Evolutionary conservation across 2,329 filamentous ascomycete species (phyloP), one percentile per base, ranked within the genome.

Genomic region (Bimuria novae-zelandiae): DNA sequence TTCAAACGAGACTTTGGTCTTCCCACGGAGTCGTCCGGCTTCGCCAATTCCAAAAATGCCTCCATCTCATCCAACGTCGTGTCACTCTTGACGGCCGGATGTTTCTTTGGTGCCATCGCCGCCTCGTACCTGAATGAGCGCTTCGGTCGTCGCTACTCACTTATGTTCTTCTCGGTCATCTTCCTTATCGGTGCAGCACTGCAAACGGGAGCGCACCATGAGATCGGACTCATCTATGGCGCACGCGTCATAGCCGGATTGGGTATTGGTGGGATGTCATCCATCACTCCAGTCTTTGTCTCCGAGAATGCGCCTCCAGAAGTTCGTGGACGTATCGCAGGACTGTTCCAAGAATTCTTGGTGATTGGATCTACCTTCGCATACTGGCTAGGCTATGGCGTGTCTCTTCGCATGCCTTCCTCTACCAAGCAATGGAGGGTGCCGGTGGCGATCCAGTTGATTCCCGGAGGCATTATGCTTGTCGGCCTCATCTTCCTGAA

Each of bases 1-100:
- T 76, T 76, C 68, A 75, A 76, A 54, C 57, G 64, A 17, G 74
- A 76, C 52, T 76, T 76, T 52, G 70, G 72, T n/a, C 67, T 76
- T 19, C 71, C 72, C 0, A 59, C 60, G 3, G 68, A 58, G 21
- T 59, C 60, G 1, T 63, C 59, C 5, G 73, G 70, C 0, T 76
- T 76, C 50, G 59, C 67, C n/a, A 62, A 55, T 37, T 53, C 53
- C 5, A 57, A 67, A 41, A 75, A 75, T 45, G 64, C 74, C n/a
- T 61, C 70, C 10, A 62, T 76, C 14, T 72, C 73, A 7, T 74
- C 85, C 66, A 92, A 91, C 71, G 90, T 92, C 56, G 89, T 91
- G 50, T 90, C 86, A 33, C 82, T 87, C 52, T 90, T 89, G 75
- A 89, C 92, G 72, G 89, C 88, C 8, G 89, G 89, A 53, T 88